These are phyloP conservation scores for Anacardium occidentale DNA, from an alignment of 345 rosid genomes.

Conservation along the genomic window DNA sequence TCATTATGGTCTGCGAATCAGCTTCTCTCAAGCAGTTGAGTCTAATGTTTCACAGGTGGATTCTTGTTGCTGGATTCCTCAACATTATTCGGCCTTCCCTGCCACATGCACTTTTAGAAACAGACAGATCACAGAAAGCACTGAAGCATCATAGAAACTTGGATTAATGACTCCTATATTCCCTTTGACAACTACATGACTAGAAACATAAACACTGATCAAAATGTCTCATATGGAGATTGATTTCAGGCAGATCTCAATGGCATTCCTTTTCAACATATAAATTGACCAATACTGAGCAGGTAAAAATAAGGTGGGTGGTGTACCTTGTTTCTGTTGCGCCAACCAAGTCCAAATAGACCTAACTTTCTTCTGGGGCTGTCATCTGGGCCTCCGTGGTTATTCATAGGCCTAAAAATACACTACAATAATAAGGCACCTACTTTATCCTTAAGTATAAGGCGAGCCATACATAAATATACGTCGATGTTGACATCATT, in stretches of 20 bases:
- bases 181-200: not conserved
- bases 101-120: constrained; percentile 20
- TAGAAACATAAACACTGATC: not conserved
- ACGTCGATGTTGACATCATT: not conserved
- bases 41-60: constrained; percentile 25
- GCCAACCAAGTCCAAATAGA: constrained; percentile 76
- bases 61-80: constrained; percentile 33
- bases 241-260: not conserved
- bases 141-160: not conserved
- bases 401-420: constrained; percentile 40
- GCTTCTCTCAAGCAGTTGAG: constrained; percentile 26
- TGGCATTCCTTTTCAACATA: not conserved
- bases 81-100: constrained; percentile 32
- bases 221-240: not conserved
- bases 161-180: not conserved
- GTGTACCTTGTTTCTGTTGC: constrained; percentile 74
- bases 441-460: not conserved
- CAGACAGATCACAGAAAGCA: constrained; percentile 1
- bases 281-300: not conserved
- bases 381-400: constrained; percentile 37
- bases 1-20: not conserved
- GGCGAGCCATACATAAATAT: not conserved
- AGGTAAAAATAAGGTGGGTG: not conserved
- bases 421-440: constrained; percentile 19
- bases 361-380: constrained; percentile 53